Evolutionary conservation across 208 protist genomes (phyloP), one percentile per base, ranked within the genome.

Genomic region (Leishmania mexicana): DNA sequence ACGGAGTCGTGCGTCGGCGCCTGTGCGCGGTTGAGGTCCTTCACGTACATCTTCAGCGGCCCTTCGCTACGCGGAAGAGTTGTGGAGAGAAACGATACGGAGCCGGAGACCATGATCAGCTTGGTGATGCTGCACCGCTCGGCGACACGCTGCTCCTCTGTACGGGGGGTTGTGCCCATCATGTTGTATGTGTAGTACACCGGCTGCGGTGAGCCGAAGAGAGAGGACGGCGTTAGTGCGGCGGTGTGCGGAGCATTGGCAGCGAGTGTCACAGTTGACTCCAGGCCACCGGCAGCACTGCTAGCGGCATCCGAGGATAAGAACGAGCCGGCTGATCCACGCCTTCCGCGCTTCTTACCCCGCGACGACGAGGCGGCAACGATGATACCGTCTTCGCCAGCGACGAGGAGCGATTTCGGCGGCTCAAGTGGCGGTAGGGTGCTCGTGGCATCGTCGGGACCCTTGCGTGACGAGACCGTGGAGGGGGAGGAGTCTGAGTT

Each of bases 101-200:
- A 93, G 58, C 94, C 90, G 40, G 94, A 94, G 2, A 95, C 83
- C 85, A 97, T 92, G 68, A 96, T 95, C 15, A 97, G 88, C 83
- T 96, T 96, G 13, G 90, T 95, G n/a, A 96, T 87, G 78, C 89
- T 95, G 71, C 88, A 86, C 21, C 94, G 90, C 81, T 97, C 91
- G 17, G 87, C 87, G 15, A 94, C 76, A 31, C 91, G 80, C 68
- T 89, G 89, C 73, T 89, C 83, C n/a, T 94, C 86, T 28, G 83
- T 90, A 3, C 64, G 78, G 21, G 84, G 83, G 28, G 80, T 60
- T 11, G 81, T 64, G 64, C 74, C 81, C 2, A 85, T 45, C 74
- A 67, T 64, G 70, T 67, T 79, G 62, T 83, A 74, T n/a, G 84
- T 79, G 79, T 84, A 88, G 84, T 89, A 89, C 57, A 89, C 54